Conservation (phyloP, 768 basidiomycete species). For the Strobilomyces dryophilus region DNA sequence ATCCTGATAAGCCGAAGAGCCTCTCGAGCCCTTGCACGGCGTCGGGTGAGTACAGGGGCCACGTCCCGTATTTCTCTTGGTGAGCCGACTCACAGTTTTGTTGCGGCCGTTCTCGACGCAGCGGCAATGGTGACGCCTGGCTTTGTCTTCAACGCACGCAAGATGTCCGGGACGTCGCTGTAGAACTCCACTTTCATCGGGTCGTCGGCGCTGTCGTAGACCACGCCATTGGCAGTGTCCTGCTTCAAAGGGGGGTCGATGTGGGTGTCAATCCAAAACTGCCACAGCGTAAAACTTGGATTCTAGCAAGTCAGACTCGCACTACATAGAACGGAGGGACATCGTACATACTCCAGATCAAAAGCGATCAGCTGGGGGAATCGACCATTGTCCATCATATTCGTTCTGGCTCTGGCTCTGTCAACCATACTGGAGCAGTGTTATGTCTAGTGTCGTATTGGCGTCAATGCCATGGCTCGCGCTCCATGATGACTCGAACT, state of each 20-base stretch:
- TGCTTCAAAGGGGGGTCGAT: slow-evolving; percentile 55
- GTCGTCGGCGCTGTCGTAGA: slow-evolving; percentile 22
- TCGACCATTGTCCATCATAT: slow-evolving; percentile 20
- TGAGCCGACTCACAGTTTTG: slow-evolving; percentile 51
- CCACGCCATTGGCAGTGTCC: slow-evolving; percentile 27
- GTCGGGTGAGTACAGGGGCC: neutral
- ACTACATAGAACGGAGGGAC: slow-evolving; percentile 2
- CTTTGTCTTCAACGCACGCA: slow-evolving; percentile 48
- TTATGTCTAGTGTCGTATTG: too few species aligned
- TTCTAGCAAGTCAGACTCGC: neutral
- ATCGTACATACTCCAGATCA: slow-evolving; percentile 64
- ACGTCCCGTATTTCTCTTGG: neutral
- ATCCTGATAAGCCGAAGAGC: slow-evolving; percentile 65
- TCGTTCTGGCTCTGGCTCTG: neutral
- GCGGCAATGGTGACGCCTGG: slow-evolving; percentile 58
- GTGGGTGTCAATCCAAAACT: slow-evolving; percentile 84
- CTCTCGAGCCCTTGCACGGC: slow-evolving; percentile 56
- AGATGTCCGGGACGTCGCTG: slow-evolving; percentile 67
- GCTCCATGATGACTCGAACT: too few species aligned
- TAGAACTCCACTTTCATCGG: slow-evolving; percentile 59
- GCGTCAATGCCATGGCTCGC: too few species aligned
- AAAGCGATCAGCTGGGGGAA: slow-evolving; percentile 71
- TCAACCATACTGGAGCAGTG: neutral
- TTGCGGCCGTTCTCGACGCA: slow-evolving; percentile 69
- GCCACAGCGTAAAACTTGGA: slow-evolving; percentile 78